phyloP scores from a whole-genome alignment of 768 basidiomycete species.

The Clathrus columnatus region DNA sequence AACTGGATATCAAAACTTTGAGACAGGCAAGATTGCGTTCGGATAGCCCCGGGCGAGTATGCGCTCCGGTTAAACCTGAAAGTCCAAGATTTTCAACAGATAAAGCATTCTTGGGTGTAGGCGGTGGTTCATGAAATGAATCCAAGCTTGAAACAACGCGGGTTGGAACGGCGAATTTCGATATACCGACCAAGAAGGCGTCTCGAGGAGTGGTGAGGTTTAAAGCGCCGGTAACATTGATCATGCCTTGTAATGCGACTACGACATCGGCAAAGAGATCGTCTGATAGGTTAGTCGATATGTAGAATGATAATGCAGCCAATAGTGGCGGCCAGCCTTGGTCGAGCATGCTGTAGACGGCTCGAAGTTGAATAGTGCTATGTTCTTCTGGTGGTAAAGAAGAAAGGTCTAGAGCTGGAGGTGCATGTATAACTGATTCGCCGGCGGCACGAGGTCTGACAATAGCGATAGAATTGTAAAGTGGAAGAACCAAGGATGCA shows the following conservation, averaged over 20 bases:
- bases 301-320: conserved; percentile 81
- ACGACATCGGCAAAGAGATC: conserved; percentile 85
- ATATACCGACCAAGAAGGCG: conserved; percentile 82
- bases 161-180: conserved; percentile 89
- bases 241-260: conserved; percentile 72
- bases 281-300: conserved; percentile 86
- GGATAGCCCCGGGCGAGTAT: conserved; percentile 60
- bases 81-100: conserved; percentile 62
- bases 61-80: conserved; percentile 28
- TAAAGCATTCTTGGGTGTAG: conserved; percentile 50
- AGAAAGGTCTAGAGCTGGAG: conserved; percentile 59
- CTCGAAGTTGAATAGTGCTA: conserved; percentile 46
- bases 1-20: conserved; percentile 69
- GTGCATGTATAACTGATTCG: conserved; percentile 58
- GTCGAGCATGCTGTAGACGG: conserved; percentile 72
- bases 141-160: conserved; percentile 83
- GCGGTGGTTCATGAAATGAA: conserved; percentile 41
- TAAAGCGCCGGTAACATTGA: conserved; percentile 85
- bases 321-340: conserved; percentile 89
- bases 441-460: conserved; percentile 49
- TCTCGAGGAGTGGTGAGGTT: conserved; percentile 80
- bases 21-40: conserved; percentile 88
- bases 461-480: conserved; percentile 65
- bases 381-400: conserved; percentile 44
- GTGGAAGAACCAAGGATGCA: conserved; percentile 58